phyloP scores from a whole-genome alignment of 139 green algal species.

The Chlamydomonas applanata region DNA sequence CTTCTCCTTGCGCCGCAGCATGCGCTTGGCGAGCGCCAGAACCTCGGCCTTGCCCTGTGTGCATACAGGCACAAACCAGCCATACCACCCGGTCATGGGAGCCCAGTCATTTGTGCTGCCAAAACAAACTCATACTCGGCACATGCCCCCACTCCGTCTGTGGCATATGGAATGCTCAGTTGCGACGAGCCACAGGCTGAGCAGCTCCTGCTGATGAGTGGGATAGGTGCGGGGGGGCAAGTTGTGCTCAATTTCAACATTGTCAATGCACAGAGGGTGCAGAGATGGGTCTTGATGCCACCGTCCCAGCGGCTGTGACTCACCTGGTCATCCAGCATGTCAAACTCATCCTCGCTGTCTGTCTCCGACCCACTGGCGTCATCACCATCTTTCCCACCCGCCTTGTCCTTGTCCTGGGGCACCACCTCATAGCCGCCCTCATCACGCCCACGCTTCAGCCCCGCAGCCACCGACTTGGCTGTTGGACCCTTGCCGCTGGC shows the following conservation, averaged over 20 bases:
- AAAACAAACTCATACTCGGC: no score
- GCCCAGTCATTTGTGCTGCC: no score
- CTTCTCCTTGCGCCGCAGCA: constrained; percentile 76
- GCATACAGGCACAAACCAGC: neutral
- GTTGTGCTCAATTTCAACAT: no score
- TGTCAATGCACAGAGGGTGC: no score
- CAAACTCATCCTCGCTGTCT: constrained; percentile 67
- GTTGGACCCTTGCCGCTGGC: constrained; percentile 7
- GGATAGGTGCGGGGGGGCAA: no score
- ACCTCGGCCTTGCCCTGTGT: constrained; percentile 70
- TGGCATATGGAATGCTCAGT: no score
- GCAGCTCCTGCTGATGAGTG: no score
- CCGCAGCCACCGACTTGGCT: neutral
- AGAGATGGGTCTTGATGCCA: no score
- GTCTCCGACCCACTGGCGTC: constrained; percentile 22
- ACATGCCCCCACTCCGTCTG: no score
- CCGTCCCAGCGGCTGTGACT: no score
- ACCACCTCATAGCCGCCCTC: constrained; percentile 50
- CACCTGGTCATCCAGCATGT: constrained; percentile 53
- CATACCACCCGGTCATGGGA: no score
- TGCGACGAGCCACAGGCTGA: no score
- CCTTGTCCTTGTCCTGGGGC: constrained; percentile 14
- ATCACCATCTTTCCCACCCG: neutral
- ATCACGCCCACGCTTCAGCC: neutral
- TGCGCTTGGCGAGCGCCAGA: constrained; percentile 81